Evolutionary conservation across 2,329 filamentous ascomycete species (phyloP).

Genomic region (Periconia macrospinosa): DNA sequence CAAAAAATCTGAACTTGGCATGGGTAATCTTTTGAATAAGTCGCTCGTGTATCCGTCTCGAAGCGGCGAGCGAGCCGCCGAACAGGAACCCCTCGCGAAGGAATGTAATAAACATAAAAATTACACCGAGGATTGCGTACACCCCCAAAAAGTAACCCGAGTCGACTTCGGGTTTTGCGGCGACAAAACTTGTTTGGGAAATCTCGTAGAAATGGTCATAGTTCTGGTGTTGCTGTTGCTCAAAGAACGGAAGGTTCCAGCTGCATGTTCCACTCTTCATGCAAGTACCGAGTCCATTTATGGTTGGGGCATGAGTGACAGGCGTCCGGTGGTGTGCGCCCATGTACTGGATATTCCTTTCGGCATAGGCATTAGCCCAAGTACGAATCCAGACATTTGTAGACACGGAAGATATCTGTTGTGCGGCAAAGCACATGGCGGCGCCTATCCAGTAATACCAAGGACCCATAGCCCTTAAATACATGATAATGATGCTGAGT

Average conservation of each 20-base stretch:
- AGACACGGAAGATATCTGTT: constrained; percentile 83
- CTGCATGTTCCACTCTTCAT: constrained; percentile 55
- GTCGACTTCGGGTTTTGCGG: constrained; percentile 63
- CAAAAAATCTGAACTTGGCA: constrained; percentile 97
- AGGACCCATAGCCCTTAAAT: constrained; percentile 87
- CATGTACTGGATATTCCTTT: constrained; percentile 44
- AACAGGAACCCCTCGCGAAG: constrained; percentile 86
- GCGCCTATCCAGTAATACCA: constrained; percentile 94
- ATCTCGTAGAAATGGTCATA: constrained; percentile 37
- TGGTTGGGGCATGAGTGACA: constrained; percentile 47
- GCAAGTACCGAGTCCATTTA: constrained; percentile 50
- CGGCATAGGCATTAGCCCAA: constrained; percentile 88
- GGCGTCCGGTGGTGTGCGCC: constrained; percentile 38
- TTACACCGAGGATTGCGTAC: constrained; percentile 77
- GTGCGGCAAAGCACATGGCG: constrained; percentile 71
- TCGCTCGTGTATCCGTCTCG: constrained; percentile 76
- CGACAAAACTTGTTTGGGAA: constrained; percentile 45
- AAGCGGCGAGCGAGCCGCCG: constrained; percentile 86
- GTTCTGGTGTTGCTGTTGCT: constrained; percentile 21
- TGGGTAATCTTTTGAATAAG: constrained; percentile 79
- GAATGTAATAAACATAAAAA: constrained; percentile 80
- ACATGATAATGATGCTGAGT: constrained; percentile 81
- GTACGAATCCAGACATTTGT: constrained; percentile 93
- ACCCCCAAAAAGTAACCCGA: constrained; percentile 80
- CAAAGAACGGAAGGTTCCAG: constrained; percentile 45